These are phyloP conservation scores for Phytophthora litchii DNA, from an alignment of 352 stramenopile species.

Conservation along the genomic window DNA sequence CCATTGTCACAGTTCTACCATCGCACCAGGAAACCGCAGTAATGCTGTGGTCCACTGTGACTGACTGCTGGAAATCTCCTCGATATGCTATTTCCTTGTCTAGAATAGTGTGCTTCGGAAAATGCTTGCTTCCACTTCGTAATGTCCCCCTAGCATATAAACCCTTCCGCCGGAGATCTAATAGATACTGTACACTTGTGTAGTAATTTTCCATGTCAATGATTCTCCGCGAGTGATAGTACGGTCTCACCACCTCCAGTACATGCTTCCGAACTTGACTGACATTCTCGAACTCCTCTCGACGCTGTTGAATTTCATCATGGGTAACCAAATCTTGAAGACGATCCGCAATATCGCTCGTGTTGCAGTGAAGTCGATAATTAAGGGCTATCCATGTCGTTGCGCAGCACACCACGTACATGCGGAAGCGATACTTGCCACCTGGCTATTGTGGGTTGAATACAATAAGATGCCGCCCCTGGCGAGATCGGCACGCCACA, in stretches of 20 bases:
- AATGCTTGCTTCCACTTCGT: constrained; percentile 23
- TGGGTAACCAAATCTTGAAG: constrained; percentile 12
- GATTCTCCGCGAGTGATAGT: constrained; percentile 15
- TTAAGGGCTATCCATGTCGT: constrained; percentile 34
- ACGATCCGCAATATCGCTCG: constrained; percentile 23
- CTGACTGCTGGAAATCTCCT: constrained; percentile 14
- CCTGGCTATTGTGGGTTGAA: constrained; percentile 30
- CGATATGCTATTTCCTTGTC: constrained; percentile 6
- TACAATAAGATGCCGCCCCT: constrained; percentile 28
- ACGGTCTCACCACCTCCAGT: constrained; percentile 23
- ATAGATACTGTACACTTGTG: constrained; percentile 29
- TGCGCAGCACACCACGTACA: constrained; percentile 34
- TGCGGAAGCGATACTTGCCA: constrained; percentile 36
- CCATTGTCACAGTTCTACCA: constrained; percentile 27
- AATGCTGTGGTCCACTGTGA: constrained; percentile 15
- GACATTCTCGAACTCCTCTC: constrained; percentile 7
- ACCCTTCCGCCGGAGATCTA: constrained; percentile 16
- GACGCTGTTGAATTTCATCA: background rate
- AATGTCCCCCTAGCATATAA: constrained; percentile 21
- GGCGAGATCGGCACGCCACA: constrained; percentile 28
- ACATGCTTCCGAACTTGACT: constrained; percentile 24
- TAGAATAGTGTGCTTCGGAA: constrained; percentile 17
- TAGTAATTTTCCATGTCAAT: constrained; percentile 44
- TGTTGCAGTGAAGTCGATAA: constrained; percentile 15
- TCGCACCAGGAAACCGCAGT: constrained; percentile 31